phyloP scores from a whole-genome alignment of 371 early-diverging fungal genomes.

The Paramicrosporidium saccamoebae region DNA sequence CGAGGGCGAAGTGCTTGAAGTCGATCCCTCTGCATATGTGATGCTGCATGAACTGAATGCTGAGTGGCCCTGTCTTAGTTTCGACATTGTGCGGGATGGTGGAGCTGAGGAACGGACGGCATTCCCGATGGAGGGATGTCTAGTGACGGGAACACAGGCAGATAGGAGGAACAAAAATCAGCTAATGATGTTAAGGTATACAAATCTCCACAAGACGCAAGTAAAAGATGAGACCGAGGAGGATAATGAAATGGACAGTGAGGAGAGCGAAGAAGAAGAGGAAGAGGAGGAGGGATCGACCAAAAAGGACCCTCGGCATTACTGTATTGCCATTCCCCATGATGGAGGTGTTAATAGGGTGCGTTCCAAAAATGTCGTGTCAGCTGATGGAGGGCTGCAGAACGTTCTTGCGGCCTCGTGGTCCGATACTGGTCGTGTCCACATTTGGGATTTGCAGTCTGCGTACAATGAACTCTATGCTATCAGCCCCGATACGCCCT shows the following conservation, averaged over 20 bases:
- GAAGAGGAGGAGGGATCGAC: slow-evolving; percentile 41
- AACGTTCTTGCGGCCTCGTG: slow-evolving; percentile 46
- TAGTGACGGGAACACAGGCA: slow-evolving; percentile 83
- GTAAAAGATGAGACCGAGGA: slow-evolving; percentile 27
- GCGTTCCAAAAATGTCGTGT: slow-evolving; percentile 9
- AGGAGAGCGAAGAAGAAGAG: slow-evolving; percentile 19
- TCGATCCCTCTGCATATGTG: slow-evolving; percentile 68
- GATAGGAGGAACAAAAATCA: slow-evolving; percentile 46
- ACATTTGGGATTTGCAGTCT: slow-evolving; percentile 46
- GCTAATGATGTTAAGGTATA: slow-evolving; percentile 66
- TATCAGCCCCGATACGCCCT: slow-evolving; percentile 24
- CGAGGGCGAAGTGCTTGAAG: slow-evolving; percentile 62
- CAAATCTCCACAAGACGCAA: slow-evolving; percentile 56
- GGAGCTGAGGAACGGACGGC: slow-evolving; percentile 39
- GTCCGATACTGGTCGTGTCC: slow-evolving; percentile 73
- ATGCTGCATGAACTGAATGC: slow-evolving; percentile 74
- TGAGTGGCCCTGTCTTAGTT: slow-evolving; percentile 83
- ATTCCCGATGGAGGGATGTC: slow-evolving; percentile 63
- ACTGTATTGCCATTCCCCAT: slow-evolving; percentile 39
- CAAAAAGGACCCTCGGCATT: slow-evolving; percentile 72
- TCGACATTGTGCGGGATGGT: slow-evolving; percentile 55
- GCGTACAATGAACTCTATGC: slow-evolving; percentile 34
- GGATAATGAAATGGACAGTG: slow-evolving; percentile 12
- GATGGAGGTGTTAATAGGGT: slow-evolving; percentile 70
- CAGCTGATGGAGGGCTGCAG: slow-evolving; percentile 1